Evolutionary conservation across 2,329 filamentous ascomycete genomes (phyloP), one percentile per base, ranked within the genome.

Genomic region (Thelonectria blattea): DNA sequence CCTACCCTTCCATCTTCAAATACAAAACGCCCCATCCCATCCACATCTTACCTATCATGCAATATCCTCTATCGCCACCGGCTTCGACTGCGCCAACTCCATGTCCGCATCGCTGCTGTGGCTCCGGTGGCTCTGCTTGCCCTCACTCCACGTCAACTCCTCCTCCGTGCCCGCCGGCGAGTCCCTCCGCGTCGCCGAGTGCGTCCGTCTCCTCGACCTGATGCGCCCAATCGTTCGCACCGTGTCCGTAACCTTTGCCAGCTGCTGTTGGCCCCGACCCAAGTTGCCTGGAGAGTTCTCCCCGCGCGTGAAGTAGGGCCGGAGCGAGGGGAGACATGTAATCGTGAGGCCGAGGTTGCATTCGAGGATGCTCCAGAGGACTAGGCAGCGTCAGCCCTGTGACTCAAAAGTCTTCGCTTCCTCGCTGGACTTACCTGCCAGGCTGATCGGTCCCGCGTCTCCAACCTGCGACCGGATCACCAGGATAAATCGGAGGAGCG

Each of bases 341-440:
- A 56, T 56, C 12, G 32, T 56, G 39, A 56, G 18, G 3, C 54
- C 54, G 27, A 56, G 54, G 18, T 56, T 32, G 22, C 47, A 51
- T 37, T 56, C 54, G 30, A 56, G 41, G n/a, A 56, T 45, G 39
- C 46, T 30, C 54, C 54, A 56, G 24, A 56, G 37, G 39, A 56
- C 47, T 56, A 39, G 11, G 14, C 14, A 41, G 7, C 7, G 24
- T 56, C 14, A 56, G 54, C 15, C 32, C 10, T 9, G 34, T 15
- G 12, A 5, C 4, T 7, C 27, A 2, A 7, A 30, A 2, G 27
- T 30, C 5, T 42, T 14, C 5, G 24, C 11, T 17, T 11, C 8
- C 22, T 24, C 9, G 37, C n/a, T 20, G 18, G 6, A 22, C 54
- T 6, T 37, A 56, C 54, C 48, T 8, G 46, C 37, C 18, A 47